Conservation (phyloP, 129 eudicot species). For the Rutidosis leptorrhynchoides region DNA sequence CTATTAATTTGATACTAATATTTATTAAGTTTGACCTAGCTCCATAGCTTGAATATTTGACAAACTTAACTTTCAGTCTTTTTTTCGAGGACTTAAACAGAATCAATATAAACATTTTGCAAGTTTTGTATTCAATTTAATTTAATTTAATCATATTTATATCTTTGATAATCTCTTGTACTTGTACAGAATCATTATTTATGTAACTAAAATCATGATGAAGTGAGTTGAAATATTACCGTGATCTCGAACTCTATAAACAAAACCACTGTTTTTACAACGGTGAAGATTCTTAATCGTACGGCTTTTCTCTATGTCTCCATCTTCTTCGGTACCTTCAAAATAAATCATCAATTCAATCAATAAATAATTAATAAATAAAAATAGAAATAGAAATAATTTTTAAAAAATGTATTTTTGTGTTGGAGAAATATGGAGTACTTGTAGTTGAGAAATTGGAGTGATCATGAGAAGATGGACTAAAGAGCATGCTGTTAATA, state of each 20-base stretch:
- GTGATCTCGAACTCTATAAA: conserved; percentile 46
- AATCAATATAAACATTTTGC: no score
- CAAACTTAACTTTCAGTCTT: no score
- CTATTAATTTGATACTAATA: no score
- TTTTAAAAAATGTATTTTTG: background rate
- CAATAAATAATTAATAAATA: background rate
- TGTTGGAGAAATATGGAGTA: background rate
- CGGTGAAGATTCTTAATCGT: conserved; percentile 17
- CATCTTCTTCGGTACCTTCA: conserved; percentile 35
- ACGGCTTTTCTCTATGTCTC: conserved; percentile 5
- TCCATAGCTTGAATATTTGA: no score
- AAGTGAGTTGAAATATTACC: conserved; percentile 25
- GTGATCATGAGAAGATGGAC: conserved; percentile 13
- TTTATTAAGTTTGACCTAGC: no score
- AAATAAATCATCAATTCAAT: background rate
- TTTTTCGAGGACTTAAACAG: no score
- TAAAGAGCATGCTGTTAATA: background rate
- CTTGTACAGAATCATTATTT: background rate
- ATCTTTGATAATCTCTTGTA: no score
- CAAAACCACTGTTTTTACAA: conserved; percentile 33
- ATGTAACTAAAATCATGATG: background rate
- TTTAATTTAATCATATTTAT: no score
- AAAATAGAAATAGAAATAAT: background rate
- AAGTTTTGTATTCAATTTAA: no score
- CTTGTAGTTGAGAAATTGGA: conserved; percentile 4